These are phyloP conservation scores for Coniella vitis DNA, from an alignment of 2,329 filamentous ascomycete species.

Conservation along the genomic window DNA sequence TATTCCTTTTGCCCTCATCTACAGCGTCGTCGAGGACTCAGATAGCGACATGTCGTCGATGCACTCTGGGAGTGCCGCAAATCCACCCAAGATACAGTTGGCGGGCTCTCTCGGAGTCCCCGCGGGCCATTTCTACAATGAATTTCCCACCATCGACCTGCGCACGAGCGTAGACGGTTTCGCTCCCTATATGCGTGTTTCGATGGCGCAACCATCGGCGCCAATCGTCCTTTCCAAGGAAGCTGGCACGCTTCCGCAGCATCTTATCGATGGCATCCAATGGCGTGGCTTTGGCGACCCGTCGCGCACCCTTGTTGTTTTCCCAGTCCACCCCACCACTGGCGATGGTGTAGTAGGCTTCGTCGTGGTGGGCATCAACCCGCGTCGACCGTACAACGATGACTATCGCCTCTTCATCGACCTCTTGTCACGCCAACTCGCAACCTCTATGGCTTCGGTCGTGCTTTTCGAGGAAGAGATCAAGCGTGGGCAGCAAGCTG, in stretches of 20 bases:
- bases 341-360: slow-evolving; percentile 71
- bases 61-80: slow-evolving; percentile 57
- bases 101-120: slow-evolving; percentile 68
- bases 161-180: slow-evolving; percentile 65
- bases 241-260: slow-evolving; percentile 56
- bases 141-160: slow-evolving; percentile 59
- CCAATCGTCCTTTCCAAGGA: slow-evolving; percentile 64
- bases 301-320: slow-evolving; percentile 64
- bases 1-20: slow-evolving; percentile 69
- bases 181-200: slow-evolving; percentile 67
- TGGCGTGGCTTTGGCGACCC: slow-evolving; percentile 67
- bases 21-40: slow-evolving; percentile 63
- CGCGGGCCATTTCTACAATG: slow-evolving; percentile 49
- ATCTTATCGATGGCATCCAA: slow-evolving; percentile 59
- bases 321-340: slow-evolving; percentile 70
- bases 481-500: slow-evolving; percentile 63
- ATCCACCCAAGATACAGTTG: slow-evolving; percentile 58
- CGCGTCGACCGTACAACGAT: slow-evolving; percentile 69
- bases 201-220: slow-evolving; percentile 57
- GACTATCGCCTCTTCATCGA: slow-evolving; percentile 75
- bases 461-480: slow-evolving; percentile 82
- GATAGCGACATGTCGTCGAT: slow-evolving; percentile 69
- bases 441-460: slow-evolving; percentile 73
- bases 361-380: slow-evolving; percentile 71
- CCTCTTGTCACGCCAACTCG: slow-evolving; percentile 66